These are phyloP conservation scores for Candida nitratophila DNA, from an alignment of 805 yeast genomes.

Conservation along the genomic window DNA sequence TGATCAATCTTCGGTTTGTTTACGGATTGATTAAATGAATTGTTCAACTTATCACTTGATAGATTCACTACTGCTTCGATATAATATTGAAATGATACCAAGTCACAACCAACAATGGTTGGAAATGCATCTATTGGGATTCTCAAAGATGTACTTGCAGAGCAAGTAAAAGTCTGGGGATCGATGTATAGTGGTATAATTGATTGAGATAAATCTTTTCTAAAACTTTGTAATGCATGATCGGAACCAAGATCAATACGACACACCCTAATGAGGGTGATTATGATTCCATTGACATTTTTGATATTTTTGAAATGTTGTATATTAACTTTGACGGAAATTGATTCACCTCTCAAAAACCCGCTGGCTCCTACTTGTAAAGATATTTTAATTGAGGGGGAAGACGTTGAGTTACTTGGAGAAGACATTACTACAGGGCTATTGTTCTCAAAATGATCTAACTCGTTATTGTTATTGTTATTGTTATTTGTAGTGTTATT, in stretches of 20 bases:
- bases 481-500: too few relatives aligned
- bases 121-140: conserved; percentile 87
- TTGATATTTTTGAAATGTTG: conserved; percentile 66
- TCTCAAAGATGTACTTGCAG: conserved; percentile 53
- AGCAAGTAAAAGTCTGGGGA: conserved; percentile 49
- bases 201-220: conserved; percentile 78
- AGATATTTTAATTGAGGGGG: conserved; percentile 27
- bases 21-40: not conserved
- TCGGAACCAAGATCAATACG: conserved; percentile 55
- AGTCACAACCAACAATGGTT: conserved; percentile 62
- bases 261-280: conserved; percentile 76
- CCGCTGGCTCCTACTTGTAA: conserved; percentile 57
- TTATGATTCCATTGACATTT: conserved; percentile 65
- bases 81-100: conserved; percentile 78
- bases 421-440: too few relatives aligned
- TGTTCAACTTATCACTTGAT: conserved; percentile 38
- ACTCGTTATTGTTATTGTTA: not conserved
- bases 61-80: conserved; percentile 79
- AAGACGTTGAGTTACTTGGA: not conserved
- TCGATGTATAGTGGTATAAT: conserved; percentile 76
- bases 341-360: conserved; percentile 67
- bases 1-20: conserved; percentile 9
- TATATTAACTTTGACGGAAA: conserved; percentile 63
- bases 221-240: conserved; percentile 59
- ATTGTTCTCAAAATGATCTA: too few relatives aligned